These are phyloP conservation scores for Suillus variegatus DNA, from an alignment of 768 basidiomycete genomes.

Conservation along the genomic window DNA sequence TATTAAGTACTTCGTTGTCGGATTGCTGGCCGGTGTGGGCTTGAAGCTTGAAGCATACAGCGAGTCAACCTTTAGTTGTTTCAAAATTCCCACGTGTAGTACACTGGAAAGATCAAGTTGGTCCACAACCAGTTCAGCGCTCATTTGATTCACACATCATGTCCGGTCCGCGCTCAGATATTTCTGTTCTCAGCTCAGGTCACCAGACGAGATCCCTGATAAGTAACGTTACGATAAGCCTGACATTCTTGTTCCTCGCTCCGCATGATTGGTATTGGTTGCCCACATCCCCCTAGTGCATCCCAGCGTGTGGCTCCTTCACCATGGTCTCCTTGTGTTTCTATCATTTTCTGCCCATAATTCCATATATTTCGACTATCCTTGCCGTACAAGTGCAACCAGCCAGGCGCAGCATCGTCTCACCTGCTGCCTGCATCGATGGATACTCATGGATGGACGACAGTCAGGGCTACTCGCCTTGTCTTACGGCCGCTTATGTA, in stretches of 20 bases:
- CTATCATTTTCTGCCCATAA: background rate
- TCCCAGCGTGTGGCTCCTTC: background rate
- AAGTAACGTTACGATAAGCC: background rate
- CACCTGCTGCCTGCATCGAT: constrained; percentile 18
- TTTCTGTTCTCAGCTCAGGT: background rate
- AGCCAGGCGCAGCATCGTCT: constrained; percentile 9
- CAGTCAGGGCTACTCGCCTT: constrained; percentile 16
- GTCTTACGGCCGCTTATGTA: constrained; percentile 30
- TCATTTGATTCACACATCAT: too few relatives aligned
- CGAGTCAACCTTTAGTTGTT: too few relatives aligned
- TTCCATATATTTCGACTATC: background rate
- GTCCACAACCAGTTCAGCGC: too few relatives aligned
- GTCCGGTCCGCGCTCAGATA: background rate
- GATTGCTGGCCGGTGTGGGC: background rate
- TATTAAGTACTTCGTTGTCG: background rate
- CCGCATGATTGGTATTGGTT: background rate
- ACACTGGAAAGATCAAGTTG: too few relatives aligned
- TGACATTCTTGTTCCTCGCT: background rate
- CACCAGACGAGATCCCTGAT: background rate
- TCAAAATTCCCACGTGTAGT: too few relatives aligned
- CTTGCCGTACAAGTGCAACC: constrained; percentile 14
- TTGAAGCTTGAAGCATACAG: background rate
- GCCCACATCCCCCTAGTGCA: background rate
- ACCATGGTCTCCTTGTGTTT: constrained; percentile 1
- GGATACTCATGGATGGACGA: constrained; percentile 30